Evolutionary conservation across 1,284 basidiomycete genomes (phyloP), one percentile per base, ranked within the genome.

Genomic region (Chalciporus sp.): DNA sequence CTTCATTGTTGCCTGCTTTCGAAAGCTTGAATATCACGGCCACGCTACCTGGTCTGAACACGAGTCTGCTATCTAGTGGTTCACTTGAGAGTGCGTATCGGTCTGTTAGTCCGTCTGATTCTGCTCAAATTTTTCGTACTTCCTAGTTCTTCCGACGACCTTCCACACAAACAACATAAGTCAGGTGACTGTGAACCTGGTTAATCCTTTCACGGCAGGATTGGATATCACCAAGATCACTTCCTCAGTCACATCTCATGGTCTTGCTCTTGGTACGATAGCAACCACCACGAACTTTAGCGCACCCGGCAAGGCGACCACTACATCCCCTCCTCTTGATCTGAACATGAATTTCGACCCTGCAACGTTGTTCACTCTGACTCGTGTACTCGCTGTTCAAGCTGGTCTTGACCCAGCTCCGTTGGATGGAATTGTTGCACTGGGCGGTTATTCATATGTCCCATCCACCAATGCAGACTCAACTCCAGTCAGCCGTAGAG

Each of bases 281-380:
- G 74, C 81, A 53, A 78, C 80, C 12, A 62, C 72, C 10, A 82
- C 81, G 0, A 75, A 80, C 58, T 89, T 90, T 62, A 65, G 67
- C 11, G 76, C 81, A 0, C 63, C 74, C 7, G 84, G 86, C 14
- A 83, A 84, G 53, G 69, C 76, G 6, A 81, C 77, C 4, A 85
- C 82, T 2, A 72, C 74, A 31, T 89, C 86, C 11, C 88, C 89
- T 3, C 65, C 67, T 7, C 70, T 92, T 53, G 72, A 83, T 51
- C 71, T 92, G 43, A 72, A 82, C 61, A 78, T 92, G 77, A 91
- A 91, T 67, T 79, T 88, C 57, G 85, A 89, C 60, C 89, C 88
- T 20, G 70, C 81, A n/a, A 74, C 81, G 29, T 74, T 92, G 40
- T 92, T 92, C 66, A 86, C 85, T 0, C 74, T 92, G 16, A 85